Conservation (phyloP, 257 asterid species). For the Salvia splendens region DNA sequence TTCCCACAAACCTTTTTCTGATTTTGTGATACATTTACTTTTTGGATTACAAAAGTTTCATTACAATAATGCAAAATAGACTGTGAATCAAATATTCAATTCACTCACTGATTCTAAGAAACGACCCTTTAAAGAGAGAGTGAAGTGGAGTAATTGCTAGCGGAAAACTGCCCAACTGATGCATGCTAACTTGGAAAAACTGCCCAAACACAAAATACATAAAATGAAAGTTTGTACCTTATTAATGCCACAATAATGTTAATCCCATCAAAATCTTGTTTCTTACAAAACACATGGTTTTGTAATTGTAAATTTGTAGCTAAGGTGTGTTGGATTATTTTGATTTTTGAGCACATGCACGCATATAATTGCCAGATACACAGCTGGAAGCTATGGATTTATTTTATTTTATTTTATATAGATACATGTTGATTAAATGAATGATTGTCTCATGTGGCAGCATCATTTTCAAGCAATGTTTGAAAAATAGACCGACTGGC, state of each 20-base stretch:
- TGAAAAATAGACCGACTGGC: too few species aligned
- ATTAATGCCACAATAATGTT: constrained; percentile 11
- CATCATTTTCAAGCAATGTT: constrained; percentile 24
- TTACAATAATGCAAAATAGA: too few species aligned
- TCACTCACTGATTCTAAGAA: too few species aligned
- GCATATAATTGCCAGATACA: constrained; percentile 58
- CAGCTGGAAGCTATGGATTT: constrained; percentile 39
- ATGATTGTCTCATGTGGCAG: constrained; percentile 46
- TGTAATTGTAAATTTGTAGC: constrained; percentile 37
- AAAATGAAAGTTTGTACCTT: constrained; percentile 1
- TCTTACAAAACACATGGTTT: constrained; percentile 27
- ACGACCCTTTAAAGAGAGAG: too few species aligned
- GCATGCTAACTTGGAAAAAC: neutral
- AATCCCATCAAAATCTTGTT: constrained; percentile 28
- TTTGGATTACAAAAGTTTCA: too few species aligned
- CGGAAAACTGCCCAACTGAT: neutral
- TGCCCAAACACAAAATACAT: neutral
- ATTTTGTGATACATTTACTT: too few species aligned
- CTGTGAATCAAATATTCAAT: neutral
- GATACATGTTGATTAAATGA: constrained; percentile 25
- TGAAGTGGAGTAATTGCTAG: too few species aligned
- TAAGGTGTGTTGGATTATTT: constrained; percentile 62
- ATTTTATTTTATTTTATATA: neutral
- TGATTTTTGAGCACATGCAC: constrained; percentile 64
- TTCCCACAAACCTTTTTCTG: too few species aligned